Evolutionary conservation across 2,329 filamentous ascomycete species (phyloP).

Genomic region (Penicillium verrucosum): DNA sequence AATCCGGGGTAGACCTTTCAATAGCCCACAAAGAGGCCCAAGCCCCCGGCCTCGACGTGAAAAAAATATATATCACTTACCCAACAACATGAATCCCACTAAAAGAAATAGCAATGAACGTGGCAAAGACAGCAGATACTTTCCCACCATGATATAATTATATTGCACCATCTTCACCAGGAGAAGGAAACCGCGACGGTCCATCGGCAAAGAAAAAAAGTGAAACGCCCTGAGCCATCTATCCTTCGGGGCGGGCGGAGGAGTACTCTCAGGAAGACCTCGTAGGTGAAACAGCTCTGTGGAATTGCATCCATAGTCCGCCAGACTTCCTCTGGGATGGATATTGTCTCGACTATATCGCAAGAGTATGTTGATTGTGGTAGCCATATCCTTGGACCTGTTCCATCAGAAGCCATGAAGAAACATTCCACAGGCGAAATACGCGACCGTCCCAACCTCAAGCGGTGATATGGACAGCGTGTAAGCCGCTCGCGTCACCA

Average conservation of each 20-base stretch:
- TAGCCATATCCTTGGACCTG: too few relatives aligned
- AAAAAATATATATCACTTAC: background rate
- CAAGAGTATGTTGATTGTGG: background rate
- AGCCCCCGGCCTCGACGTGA: too few relatives aligned
- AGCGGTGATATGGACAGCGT: background rate
- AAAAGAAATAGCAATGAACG: background rate
- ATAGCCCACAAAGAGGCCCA: too few relatives aligned
- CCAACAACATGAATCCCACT: background rate
- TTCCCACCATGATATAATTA: background rate
- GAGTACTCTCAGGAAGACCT: too few relatives aligned
- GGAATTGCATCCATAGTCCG: background rate
- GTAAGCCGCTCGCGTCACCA: too few relatives aligned
- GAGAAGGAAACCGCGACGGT: background rate
- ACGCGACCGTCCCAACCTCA: too few relatives aligned
- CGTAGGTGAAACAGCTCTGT: too few relatives aligned
- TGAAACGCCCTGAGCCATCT: background rate
- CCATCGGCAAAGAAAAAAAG: background rate
- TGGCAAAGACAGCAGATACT: background rate
- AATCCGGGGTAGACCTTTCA: background rate
- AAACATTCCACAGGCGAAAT: too few relatives aligned
- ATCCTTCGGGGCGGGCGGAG: too few relatives aligned
- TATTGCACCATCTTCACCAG: background rate
- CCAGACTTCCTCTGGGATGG: background rate
- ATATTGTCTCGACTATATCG: background rate
- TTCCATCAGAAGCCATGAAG: too few relatives aligned